Conservation (phyloP, 495 filamentous ascomycete genomes). For the Aspergillus nidulans region DNA sequence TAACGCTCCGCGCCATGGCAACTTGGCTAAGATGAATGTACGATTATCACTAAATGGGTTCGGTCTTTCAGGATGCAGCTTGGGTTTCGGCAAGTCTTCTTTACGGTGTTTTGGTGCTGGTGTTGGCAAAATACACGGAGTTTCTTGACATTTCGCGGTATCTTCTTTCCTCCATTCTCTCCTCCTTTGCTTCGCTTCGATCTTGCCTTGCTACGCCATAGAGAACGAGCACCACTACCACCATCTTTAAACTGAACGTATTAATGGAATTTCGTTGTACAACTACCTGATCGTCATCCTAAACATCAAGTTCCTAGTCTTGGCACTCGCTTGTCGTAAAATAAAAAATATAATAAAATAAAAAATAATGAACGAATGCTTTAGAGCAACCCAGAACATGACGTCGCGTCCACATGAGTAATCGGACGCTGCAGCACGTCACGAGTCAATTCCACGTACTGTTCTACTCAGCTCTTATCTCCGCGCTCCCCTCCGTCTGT, state of each 20-base stretch:
- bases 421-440: not conserved
- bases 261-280: not conserved
- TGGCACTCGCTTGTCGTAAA: not conserved
- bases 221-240: not conserved
- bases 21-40: not conserved
- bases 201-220: not conserved
- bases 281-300: not conserved
- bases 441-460: not conserved
- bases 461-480: not conserved
- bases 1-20: constrained; percentile 16
- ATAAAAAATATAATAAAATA: not conserved
- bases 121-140: constrained; percentile 5
- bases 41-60: not conserved
- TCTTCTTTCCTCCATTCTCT: not conserved
- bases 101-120: not conserved
- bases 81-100: not conserved
- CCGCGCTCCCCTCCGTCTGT: not conserved
- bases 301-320: not conserved
- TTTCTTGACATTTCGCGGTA: not conserved
- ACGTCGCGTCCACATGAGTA: not conserved
- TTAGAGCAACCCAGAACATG: not conserved
- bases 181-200: not conserved
- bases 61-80: not conserved
- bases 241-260: not conserved
- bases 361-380: no score